Base-by-base conservation (phyloP, 129 eudicot genomes). In the Flaveria linearis region DNA sequence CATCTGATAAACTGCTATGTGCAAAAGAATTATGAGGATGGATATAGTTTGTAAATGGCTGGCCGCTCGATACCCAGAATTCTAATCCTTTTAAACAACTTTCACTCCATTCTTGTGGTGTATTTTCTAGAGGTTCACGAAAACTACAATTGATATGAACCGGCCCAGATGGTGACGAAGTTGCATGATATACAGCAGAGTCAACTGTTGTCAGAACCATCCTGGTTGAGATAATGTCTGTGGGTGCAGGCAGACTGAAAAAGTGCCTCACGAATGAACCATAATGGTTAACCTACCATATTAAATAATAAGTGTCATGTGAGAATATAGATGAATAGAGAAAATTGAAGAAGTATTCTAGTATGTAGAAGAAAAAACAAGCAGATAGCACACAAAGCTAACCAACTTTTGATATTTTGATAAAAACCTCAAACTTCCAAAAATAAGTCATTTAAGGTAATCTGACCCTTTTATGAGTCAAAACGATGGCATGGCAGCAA, bases 131-230 rank as follows among this genome's bases (percentile, higher is more conserved):
- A 42, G 97, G 99, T 66, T 94, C 99, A 73, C 97, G 85, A 80
- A 84, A 93, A 46, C 88, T 90, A 81, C 99, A 94, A 77, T 94
- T 94, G 83, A 94, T 85, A 78, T 94, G 99, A 81, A 89, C 88
- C 14, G 97, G 99, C 18, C 99, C 99, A 81, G 33, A 70, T 6
- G 99, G 97, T 25, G 96, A 86, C 49, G 86, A 78, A 50, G 89
- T 87, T 76, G 99, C 84, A 69, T 80, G 83, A 84, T 84, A 17
- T 25, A 89, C 87, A 69, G 97, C 99, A 62, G 91, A 88, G 81
- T 94, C 97, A 63, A 94, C 33, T 7, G 97, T 83, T 33, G 97
- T 94, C 45, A 94, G 92, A 58, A 94, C 93, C 88, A 86, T 82
- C 75, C 91, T 86, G n/a, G 94, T 95, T 62, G 93, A 78, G 63